Conservation (phyloP, 1,284 basidiomycete genomes). For the Melampsora americana region DNA sequence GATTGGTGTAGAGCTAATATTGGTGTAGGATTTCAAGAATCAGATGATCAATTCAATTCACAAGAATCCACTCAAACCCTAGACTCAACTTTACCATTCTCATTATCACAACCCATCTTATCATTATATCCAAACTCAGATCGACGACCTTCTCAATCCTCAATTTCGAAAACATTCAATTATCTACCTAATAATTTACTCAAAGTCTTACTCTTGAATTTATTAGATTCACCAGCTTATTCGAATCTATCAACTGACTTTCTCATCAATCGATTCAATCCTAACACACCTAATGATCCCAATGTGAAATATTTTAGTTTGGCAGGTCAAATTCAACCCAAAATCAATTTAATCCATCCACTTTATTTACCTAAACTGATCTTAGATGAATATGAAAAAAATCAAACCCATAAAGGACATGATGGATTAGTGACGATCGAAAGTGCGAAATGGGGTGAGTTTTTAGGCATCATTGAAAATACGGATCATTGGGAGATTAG, state of each 20-base stretch:
- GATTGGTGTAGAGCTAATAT: slow-evolving; percentile 43
- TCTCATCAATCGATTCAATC: slow-evolving; percentile 84
- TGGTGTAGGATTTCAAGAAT: slow-evolving; percentile 23
- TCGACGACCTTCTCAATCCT: too few relatives aligned
- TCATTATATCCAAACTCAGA: slow-evolving; percentile 42
- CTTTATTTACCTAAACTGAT: slow-evolving; percentile 95
- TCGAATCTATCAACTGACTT: slow-evolving; percentile 86
- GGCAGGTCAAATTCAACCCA: slow-evolving; percentile 67
- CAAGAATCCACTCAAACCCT: not conserved
- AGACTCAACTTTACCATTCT: slow-evolving; percentile 24
- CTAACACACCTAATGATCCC: slow-evolving; percentile 72
- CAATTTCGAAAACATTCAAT: slow-evolving; percentile 23
- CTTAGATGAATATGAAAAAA: slow-evolving; percentile 65
- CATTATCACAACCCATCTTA: slow-evolving; percentile 35
- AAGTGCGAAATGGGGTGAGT: slow-evolving; percentile 88
- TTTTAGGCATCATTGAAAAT: slow-evolving; percentile 76
- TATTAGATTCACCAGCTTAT: slow-evolving; percentile 95
- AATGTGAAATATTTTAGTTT: slow-evolving; percentile 87
- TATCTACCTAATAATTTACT: slow-evolving; percentile 64
- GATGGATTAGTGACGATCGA: slow-evolving; percentile 89
- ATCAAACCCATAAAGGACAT: slow-evolving; percentile 74
- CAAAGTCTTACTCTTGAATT: slow-evolving; percentile 82
- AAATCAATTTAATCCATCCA: slow-evolving; percentile 82
- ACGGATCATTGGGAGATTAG: slow-evolving; percentile 92
- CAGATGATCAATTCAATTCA: not conserved